Conservation (phyloP, 225 moss, liverwort and hornwort genomes). For the Takakia lepidozioides region DNA sequence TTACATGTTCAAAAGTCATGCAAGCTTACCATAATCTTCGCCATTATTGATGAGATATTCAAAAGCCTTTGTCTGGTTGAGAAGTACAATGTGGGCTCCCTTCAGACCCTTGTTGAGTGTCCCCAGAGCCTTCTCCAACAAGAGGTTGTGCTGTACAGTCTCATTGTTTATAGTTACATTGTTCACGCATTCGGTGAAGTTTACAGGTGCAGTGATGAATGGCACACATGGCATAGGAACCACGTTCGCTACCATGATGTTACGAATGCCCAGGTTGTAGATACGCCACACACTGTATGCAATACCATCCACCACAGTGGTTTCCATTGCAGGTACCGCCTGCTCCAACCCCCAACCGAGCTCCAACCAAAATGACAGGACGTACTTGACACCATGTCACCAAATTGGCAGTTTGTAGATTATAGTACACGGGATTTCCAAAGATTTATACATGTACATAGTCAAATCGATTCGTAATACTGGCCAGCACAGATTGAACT, state of each 20-base stretch:
- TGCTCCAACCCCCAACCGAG: no score
- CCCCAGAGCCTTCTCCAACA: slow-evolving; percentile 29
- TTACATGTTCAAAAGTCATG: no score
- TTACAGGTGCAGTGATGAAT: slow-evolving; percentile 29
- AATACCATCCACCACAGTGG: slow-evolving; percentile 32
- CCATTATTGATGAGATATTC: slow-evolving; percentile 34
- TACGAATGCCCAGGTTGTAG: slow-evolving; percentile 12
- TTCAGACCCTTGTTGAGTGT: slow-evolving; percentile 10
- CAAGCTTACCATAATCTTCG: slow-evolving; percentile 20
- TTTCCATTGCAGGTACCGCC: slow-evolving; percentile 23
- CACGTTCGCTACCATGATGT: slow-evolving; percentile 44
- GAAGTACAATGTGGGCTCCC: slow-evolving; percentile 39
- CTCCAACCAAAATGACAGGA: no score
- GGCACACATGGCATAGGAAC: slow-evolving; percentile 56
- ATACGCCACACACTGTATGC: slow-evolving; percentile 21
- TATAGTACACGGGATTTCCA: no score
- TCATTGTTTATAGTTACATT: slow-evolving; percentile 24
- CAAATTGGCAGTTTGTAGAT: no score
- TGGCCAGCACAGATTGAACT: no score
- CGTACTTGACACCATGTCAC: no score
- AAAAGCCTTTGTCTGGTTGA: slow-evolving; percentile 41
- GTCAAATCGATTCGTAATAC: no score
- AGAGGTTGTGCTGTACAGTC: slow-evolving; percentile 22
- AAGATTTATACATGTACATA: no score
- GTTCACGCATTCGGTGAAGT: slow-evolving; percentile 28